These are phyloP conservation scores for Aegle marmelos DNA, from an alignment of 345 rosid genomes.

Conservation along the genomic window DNA sequence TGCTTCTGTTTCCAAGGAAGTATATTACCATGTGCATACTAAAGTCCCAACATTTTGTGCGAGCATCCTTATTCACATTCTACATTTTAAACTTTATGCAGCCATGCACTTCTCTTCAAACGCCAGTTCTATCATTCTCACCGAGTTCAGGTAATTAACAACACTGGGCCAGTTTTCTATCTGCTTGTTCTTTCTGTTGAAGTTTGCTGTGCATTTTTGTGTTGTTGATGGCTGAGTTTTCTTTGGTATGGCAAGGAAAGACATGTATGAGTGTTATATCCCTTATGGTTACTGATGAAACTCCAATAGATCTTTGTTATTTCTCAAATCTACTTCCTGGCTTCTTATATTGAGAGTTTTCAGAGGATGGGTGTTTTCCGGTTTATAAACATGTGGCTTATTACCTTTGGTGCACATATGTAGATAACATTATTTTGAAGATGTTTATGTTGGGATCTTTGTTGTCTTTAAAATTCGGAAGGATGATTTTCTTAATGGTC, in stretches of 20 bases:
- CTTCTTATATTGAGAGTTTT: background rate
- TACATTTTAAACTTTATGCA: conserved; percentile 26
- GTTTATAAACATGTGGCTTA: background rate
- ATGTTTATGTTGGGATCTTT: background rate
- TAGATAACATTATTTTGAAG: background rate
- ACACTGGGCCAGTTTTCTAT: background rate
- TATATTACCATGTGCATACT: background rate
- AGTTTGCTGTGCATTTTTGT: conserved; percentile 6
- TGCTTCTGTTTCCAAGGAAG: background rate
- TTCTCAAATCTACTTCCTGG: background rate
- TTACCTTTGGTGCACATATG: background rate
- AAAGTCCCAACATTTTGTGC: background rate
- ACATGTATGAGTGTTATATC: background rate
- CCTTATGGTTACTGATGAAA: background rate
- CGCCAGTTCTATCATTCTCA: conserved; percentile 96
- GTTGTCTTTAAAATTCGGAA: background rate
- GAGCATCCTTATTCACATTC: background rate
- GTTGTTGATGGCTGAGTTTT: background rate
- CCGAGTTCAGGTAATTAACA: conserved; percentile 78
- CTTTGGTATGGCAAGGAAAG: background rate
- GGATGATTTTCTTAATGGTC: background rate
- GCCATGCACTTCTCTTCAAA: conserved; percentile 67
- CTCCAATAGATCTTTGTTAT: background rate
- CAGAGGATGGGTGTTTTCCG: background rate
- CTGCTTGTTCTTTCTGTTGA: background rate